A percentile compares a stretch with the other conserved stretches of the same genome.
Conservation (phyloP, 768 basidiomycete species). For the Panaeolus cyanescens region DNA sequence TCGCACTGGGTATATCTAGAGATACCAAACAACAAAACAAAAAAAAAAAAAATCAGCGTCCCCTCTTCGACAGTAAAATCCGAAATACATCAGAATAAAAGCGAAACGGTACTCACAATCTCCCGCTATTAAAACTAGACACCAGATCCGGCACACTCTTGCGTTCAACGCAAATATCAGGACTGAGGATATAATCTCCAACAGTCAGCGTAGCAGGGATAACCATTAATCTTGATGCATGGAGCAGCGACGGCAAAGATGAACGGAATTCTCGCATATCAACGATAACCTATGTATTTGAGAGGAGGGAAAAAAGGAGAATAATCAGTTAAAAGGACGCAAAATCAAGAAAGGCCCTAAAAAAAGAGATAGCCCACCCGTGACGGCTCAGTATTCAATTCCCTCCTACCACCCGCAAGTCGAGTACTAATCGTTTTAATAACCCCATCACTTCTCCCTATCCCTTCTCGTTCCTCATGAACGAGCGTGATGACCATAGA, state of each 20-base stretch:
- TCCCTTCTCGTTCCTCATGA: conserved; percentile 53
- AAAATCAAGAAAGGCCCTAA: background rate
- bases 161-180: conserved; percentile 94
- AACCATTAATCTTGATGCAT: conserved; percentile 77
- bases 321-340: background rate
- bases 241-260: conserved; percentile 84
- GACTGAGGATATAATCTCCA: conserved; percentile 94
- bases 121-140: conserved; percentile 91
- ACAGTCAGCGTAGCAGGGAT: conserved; percentile 93
- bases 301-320: background rate
- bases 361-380: conserved; percentile 39
- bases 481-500: conserved; percentile 87
- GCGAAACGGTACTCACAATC: conserved; percentile 64
- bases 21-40: background rate
- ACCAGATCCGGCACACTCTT: conserved; percentile 93
- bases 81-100: background rate
- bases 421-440: conserved; percentile 85
- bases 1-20: conserved; percentile 95
- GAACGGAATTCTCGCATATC: conserved; percentile 98
- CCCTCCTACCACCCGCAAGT: conserved; percentile 82
- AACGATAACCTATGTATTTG: conserved; percentile 73
- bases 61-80: background rate
- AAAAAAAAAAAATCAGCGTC: background rate
- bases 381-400: conserved; percentile 64
- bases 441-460: conserved; percentile 52